A percentile compares a stretch with the other conserved stretches of the same genome.
Evolutionary conservation across 106 monocot genomes (phyloP).

Genomic region (Apostasia ramifera): DNA sequence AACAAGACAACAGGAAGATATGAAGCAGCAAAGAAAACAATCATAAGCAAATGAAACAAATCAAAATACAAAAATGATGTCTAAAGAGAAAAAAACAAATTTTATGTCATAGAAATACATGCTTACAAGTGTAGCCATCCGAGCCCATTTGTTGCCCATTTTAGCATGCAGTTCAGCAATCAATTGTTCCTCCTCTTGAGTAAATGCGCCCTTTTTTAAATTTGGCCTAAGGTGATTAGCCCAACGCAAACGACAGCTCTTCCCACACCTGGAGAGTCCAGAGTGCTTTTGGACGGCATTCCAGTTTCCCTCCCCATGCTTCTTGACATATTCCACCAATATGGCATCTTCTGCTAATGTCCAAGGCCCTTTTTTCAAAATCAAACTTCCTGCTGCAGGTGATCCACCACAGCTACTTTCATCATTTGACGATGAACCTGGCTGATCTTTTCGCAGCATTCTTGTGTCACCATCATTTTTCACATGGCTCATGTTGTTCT

Average conservation of each 20-base stretch:
- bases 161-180: conserved; percentile 50
- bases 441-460: neutral
- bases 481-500: neutral
- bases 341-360: conserved; percentile 59
- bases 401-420: conserved; percentile 20
- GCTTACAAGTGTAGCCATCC: conserved; percentile 59
- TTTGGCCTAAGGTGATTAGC: conserved; percentile 18
- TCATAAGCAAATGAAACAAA: too few relatives aligned
- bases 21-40: too few relatives aligned
- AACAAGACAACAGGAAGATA: too few relatives aligned
- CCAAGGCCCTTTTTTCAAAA: conserved; percentile 71
- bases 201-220: conserved; percentile 53
- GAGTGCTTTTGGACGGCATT: conserved; percentile 66
- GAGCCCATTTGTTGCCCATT: conserved; percentile 72
- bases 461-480: neutral
- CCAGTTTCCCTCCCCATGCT: conserved; percentile 75
- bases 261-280: conserved; percentile 57
- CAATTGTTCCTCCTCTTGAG: conserved; percentile 37
- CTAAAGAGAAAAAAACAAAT: too few relatives aligned
- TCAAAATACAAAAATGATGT: too few relatives aligned
- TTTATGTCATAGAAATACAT: too few relatives aligned
- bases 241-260: conserved; percentile 73
- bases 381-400: conserved; percentile 5
- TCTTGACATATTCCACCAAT: conserved; percentile 53
- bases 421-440: conserved; percentile 6